These are phyloP conservation scores for Lactarius deliciosus DNA, from an alignment of 768 basidiomycete genomes.

Conservation along the genomic window DNA sequence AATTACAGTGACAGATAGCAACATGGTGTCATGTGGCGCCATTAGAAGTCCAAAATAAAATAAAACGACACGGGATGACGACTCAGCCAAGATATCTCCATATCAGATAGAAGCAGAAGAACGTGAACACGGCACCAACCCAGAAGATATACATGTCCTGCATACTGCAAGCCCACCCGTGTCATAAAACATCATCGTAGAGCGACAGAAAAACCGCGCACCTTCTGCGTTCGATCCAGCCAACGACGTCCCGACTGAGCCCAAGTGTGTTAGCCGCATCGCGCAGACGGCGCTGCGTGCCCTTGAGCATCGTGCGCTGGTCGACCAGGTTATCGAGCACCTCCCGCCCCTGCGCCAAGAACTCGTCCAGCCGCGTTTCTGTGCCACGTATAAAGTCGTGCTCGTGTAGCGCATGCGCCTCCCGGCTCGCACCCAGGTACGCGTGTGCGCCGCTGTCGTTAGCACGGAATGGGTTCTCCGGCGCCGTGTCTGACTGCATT, in stretches of 20 bases:
- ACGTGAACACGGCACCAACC: conserved; percentile 80
- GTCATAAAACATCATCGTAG: not conserved
- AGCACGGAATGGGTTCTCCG: conserved; percentile 84
- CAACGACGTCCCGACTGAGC: conserved; percentile 89
- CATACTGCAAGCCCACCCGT: conserved; percentile 51
- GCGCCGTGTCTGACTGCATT: conserved; percentile 41
- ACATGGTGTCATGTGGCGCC: not conserved
- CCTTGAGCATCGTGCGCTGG: conserved; percentile 91
- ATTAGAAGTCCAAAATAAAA: conserved; percentile 6
- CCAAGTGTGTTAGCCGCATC: conserved; percentile 95
- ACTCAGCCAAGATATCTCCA: conserved; percentile 80
- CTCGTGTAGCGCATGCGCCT: conserved; percentile 81
- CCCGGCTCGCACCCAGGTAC: conserved; percentile 55
- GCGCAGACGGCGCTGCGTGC: conserved; percentile 83
- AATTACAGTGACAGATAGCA: not conserved
- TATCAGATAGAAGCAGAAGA: conserved; percentile 92
- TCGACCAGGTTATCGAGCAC: conserved; percentile 90
- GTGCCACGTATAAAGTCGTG: conserved; percentile 87
- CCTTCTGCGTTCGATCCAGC: conserved; percentile 97
- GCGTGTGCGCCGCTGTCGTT: conserved; percentile 46
- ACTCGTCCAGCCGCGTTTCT: conserved; percentile 81
- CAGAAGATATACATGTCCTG: conserved; percentile 96
- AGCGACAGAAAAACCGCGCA: conserved; percentile 37
- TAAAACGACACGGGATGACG: not conserved
- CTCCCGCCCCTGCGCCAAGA: conserved; percentile 88